Percentiles rank a stretch among this genome's conserved stretches.
Conservation (phyloP, 2,329 filamentous ascomycete genomes). For the Periconia digitata region DNA sequence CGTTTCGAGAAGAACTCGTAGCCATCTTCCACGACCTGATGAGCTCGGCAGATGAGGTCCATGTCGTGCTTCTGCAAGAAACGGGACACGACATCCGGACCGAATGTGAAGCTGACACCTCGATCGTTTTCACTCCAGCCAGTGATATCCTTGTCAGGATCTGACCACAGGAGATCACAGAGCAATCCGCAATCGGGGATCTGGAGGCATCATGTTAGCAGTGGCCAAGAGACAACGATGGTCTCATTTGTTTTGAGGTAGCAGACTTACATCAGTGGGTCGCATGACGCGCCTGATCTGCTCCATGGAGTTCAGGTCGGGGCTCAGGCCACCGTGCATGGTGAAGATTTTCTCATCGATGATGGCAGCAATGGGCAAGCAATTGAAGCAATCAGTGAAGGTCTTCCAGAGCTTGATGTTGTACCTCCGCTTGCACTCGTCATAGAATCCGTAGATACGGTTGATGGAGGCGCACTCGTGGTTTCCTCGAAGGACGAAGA, state of each 20-base stretch:
- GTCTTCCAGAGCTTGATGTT: slow-evolving; percentile 99
- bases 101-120: slow-evolving; percentile 98
- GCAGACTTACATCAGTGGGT: slow-evolving; percentile 85
- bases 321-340: slow-evolving; percentile 97
- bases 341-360: slow-evolving; percentile 99
- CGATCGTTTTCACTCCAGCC: slow-evolving; percentile 99
- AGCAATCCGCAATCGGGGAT: slow-evolving; percentile 97
- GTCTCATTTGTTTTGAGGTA: too few relatives aligned
- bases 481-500: slow-evolving; percentile 97
- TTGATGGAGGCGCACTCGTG: slow-evolving; percentile 99
- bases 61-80: slow-evolving; percentile 99
- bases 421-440: slow-evolving; percentile 98
- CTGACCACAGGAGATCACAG: slow-evolving; percentile 97
- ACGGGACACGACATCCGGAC: slow-evolving; percentile 92
- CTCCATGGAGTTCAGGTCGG: slow-evolving; percentile 99
- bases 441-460: slow-evolving; percentile 99
- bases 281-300: slow-evolving; percentile 99
- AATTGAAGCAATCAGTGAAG: slow-evolving; percentile 99
- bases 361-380: slow-evolving; percentile 94
- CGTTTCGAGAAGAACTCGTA: slow-evolving; percentile 99
- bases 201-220: slow-evolving; percentile 58
- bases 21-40: slow-evolving; percentile 97
- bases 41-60: slow-evolving; percentile 97
- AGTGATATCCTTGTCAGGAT: slow-evolving; percentile 98
- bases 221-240: slow-evolving; percentile 29